Conservation (phyloP, 2,329 filamentous ascomycete species). For the Penicillium oxalicum region DNA sequence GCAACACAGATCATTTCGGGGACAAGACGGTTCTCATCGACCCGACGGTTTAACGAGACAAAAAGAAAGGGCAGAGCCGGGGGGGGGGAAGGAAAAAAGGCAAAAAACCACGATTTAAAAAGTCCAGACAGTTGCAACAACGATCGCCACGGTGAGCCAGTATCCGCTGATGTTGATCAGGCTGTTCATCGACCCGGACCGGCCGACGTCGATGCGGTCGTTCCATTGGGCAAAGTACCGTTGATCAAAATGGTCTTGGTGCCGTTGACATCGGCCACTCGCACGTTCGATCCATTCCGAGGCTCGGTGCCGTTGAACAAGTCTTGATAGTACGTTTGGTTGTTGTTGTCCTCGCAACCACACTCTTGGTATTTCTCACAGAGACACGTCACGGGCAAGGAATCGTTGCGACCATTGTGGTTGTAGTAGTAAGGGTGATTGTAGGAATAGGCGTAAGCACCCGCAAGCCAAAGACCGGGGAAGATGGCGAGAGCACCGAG, state of each 20-base stretch:
- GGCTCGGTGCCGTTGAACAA: conserved; percentile 39
- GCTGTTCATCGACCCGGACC: conserved; percentile 13
- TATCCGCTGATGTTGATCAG: conserved; percentile 35
- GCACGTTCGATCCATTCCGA: conserved; percentile 35
- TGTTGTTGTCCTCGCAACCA: conserved; percentile 51
- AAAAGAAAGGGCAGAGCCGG: too few species aligned
- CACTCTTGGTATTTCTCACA: conserved; percentile 51
- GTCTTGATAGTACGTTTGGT: conserved; percentile 39
- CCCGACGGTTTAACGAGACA: too few species aligned
- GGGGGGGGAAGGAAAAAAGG: too few species aligned
- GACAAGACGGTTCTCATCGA: too few species aligned
- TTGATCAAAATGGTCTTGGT: conserved; percentile 44
- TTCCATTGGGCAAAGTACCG: conserved; percentile 43
- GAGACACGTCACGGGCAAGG: conserved; percentile 50
- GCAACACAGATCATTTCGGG: too few species aligned
- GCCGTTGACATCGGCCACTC: conserved; percentile 38
- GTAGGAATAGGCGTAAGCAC: conserved; percentile 52
- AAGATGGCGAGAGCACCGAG: conserved; percentile 44
- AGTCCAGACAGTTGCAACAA: conserved; percentile 29
- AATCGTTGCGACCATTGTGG: conserved; percentile 43
- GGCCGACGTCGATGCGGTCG: conserved; percentile 27
- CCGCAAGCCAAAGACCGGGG: conserved; percentile 51
- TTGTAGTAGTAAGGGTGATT: conserved; percentile 42
- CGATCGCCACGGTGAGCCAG: conserved; percentile 38
- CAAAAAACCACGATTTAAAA: conserved; percentile 13